A percentile compares a stretch with the other conserved stretches of the same genome.
These are phyloP conservation scores for Litsea cubeba DNA, from an alignment of 164 flowering plant species.

Conservation along the genomic window DNA sequence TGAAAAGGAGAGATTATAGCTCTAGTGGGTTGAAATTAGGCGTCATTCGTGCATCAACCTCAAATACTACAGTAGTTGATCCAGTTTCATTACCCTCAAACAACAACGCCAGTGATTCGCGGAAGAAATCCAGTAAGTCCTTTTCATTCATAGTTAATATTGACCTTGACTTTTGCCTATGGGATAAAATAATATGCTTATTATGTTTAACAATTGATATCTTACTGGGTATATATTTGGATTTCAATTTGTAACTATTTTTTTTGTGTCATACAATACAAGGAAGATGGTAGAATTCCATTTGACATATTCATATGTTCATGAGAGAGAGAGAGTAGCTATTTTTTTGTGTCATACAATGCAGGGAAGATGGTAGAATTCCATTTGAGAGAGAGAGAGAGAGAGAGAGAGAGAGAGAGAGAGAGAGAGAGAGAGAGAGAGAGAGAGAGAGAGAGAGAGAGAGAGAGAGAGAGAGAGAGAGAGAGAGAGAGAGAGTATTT, in stretches of 20 bases:
- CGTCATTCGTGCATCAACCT: conserved; percentile 46
- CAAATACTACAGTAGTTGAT: conserved; percentile 49
- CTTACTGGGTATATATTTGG: background rate
- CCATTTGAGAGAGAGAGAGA: background rate
- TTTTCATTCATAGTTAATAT: background rate
- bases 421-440: too few relatives aligned
- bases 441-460: too few relatives aligned
- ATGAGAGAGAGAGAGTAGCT: too few relatives aligned
- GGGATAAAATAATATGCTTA: background rate
- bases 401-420: too few relatives aligned
- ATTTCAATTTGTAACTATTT: too few relatives aligned
- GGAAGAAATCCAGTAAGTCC: conserved; percentile 70
- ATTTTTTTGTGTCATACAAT: background rate
- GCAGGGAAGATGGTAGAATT: background rate
- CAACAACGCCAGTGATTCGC: conserved; percentile 30
- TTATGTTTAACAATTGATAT: background rate
- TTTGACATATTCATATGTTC: background rate
- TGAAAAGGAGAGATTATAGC: conserved; percentile 22
- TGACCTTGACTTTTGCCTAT: background rate
- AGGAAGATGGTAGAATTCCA: background rate
- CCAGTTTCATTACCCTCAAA: conserved; percentile 47
- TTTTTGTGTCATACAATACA: background rate
- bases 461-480: too few relatives aligned
- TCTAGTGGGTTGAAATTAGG: conserved; percentile 25
- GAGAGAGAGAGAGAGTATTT: too few relatives aligned